These are phyloP conservation scores for Cyclotella kingstonii DNA, from an alignment of 108 stramenopile genomes.

Conservation along the genomic window DNA sequence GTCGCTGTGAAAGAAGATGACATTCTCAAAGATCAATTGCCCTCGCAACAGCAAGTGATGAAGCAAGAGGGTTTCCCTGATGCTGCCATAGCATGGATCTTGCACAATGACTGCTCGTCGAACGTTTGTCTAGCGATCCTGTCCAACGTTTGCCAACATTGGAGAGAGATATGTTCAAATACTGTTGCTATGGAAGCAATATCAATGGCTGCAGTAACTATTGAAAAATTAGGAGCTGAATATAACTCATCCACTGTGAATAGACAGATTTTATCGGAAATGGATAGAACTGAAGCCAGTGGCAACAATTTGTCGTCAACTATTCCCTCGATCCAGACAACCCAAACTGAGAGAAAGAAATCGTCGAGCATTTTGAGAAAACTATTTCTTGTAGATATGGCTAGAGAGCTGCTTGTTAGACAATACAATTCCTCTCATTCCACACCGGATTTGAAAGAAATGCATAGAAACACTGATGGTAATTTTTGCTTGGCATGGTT, in stretches of 20 bases:
- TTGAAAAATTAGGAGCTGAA: neutral
- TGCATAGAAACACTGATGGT: conserved; percentile 32
- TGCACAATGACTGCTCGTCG: conserved; percentile 42
- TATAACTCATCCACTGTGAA: neutral
- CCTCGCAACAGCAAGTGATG: too few relatives aligned
- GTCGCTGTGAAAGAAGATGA: neutral
- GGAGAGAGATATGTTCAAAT: conserved; percentile 43
- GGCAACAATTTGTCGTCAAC: neutral
- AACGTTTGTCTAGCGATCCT: conserved; percentile 65
- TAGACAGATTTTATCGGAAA: neutral
- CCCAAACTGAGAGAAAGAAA: too few relatives aligned
- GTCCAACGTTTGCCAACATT: conserved; percentile 59
- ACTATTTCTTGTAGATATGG: conserved; percentile 53
- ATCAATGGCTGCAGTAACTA: conserved; percentile 6
- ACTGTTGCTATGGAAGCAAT: conserved; percentile 21
- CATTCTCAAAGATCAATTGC: too few relatives aligned
- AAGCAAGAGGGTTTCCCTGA: too few relatives aligned
- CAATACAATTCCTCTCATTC: conserved; percentile 5
- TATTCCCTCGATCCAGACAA: neutral
- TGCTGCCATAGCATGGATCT: conserved; percentile 53
- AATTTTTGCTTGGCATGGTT: conserved; percentile 83
- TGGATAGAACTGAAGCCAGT: neutral
- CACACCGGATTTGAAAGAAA: neutral
- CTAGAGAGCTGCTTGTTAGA: conserved; percentile 30
- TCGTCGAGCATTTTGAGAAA: conserved; percentile 11